Percentiles rank a stretch among this genome's conserved stretches.
Conservation (phyloP, 768 basidiomycete genomes). For the Mycena latifolia region DNA sequence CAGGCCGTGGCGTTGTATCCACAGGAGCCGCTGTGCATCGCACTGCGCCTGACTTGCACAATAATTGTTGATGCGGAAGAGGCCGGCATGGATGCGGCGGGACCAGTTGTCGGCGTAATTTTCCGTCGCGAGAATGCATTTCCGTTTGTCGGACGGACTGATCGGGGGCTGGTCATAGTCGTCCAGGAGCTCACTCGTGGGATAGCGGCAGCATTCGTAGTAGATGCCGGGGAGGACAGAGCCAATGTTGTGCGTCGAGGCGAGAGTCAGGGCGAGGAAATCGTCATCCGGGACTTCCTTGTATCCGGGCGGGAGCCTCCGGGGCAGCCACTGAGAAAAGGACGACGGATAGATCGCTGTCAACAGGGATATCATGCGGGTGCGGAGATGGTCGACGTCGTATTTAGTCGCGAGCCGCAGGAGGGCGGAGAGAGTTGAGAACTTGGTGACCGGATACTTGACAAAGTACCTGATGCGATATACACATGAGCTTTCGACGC, state of each 20-base stretch:
- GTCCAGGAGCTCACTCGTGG: not conserved
- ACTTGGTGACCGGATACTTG: not conserved
- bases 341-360: slow-evolving; percentile 2
- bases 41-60: not conserved
- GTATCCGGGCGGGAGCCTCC: slow-evolving; percentile 9
- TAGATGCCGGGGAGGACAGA: slow-evolving; percentile 1
- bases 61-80: not conserved
- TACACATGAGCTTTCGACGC: not conserved
- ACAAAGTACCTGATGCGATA: slow-evolving; percentile 1
- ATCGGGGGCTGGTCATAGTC: not conserved
- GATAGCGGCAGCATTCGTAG: slow-evolving; percentile 7
- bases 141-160: not conserved
- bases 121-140: not conserved
- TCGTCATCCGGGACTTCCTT: not conserved
- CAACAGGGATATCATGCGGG: slow-evolving; percentile 7
- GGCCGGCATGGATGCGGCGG: not conserved
- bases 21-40: not conserved
- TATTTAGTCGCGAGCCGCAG: slow-evolving; percentile 7
- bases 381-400: slow-evolving; percentile 12
- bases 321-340: not conserved
- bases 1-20: not conserved
- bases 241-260: not conserved
- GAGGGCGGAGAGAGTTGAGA: not conserved
- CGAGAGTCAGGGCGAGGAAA: slow-evolving; percentile 5
- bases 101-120: not conserved